phyloP scores from a whole-genome alignment of 768 basidiomycete genomes.

The Dentipellis fragilis region DNA sequence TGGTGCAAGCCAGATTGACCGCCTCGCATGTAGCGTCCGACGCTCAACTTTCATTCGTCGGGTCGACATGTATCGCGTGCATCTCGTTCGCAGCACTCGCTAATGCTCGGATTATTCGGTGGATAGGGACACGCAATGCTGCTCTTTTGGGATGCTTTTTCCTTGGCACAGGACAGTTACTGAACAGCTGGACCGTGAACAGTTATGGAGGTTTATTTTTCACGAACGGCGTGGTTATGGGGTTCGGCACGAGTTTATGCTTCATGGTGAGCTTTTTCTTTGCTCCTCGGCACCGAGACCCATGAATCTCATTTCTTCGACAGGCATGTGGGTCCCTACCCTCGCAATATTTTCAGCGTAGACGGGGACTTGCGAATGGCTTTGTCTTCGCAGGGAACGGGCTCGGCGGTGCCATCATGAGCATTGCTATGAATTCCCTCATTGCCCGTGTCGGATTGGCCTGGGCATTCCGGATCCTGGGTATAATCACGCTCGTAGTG shows the following conservation, averaged over 20 bases:
- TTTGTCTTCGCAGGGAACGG: slow-evolving; percentile 24
- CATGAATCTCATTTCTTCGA: not conserved
- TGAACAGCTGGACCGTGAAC: slow-evolving; percentile 17
- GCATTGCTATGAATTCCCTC: slow-evolving; percentile 20
- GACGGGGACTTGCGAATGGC: slow-evolving; percentile 24
- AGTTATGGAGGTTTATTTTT: slow-evolving; percentile 19
- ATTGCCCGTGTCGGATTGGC: slow-evolving; percentile 19
- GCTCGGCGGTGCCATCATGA: slow-evolving; percentile 22
- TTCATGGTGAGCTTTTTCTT: slow-evolving; percentile 12
- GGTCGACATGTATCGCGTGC: slow-evolving; percentile 21
- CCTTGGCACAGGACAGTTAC: slow-evolving; percentile 19
- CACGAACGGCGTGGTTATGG: slow-evolving; percentile 21
- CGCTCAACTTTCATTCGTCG: slow-evolving; percentile 23
- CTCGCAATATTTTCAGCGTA: slow-evolving; percentile 25
- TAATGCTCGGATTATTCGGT: slow-evolving; percentile 21
- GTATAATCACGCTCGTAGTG: slow-evolving; percentile 17
- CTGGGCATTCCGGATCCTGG: slow-evolving; percentile 25
- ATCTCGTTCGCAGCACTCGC: slow-evolving; percentile 20
- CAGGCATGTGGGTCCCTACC: slow-evolving; percentile 24
- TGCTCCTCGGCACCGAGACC: not conserved
- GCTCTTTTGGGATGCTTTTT: slow-evolving; percentile 19
- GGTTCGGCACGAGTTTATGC: slow-evolving; percentile 20
- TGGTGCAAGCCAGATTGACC: slow-evolving; percentile 13
- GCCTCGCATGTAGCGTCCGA: slow-evolving; percentile 14
- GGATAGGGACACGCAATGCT: slow-evolving; percentile 21